Evolutionary conservation across 192 early-diverging fungal species (phyloP), one percentile per base, ranked within the genome.

Genomic region (Thoreauomyces humboldtii): DNA sequence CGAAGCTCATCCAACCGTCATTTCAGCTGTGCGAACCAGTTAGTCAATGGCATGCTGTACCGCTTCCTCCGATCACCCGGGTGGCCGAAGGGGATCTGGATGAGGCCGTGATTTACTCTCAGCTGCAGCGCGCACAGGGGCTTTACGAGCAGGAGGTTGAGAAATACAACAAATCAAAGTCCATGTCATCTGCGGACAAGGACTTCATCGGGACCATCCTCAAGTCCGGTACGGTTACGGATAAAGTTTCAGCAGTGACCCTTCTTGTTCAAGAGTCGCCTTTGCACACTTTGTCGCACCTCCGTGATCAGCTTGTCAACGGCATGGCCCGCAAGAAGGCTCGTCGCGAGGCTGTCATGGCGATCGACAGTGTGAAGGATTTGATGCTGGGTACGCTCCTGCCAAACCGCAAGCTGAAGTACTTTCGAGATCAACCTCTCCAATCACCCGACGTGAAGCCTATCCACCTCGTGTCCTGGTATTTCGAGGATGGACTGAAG

Each of bases 401-500:
- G 22, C 96, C 96, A 9, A 76, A 89, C 36, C 85, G 96, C 54
- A 97, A 97, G 73, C 80, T 99, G 51, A 81, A 63, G 63, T 95
- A 93, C 73, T 99, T 99, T 74, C 75, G 84, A n/a, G 96, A 99
- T 73, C 90, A 90, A 73, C 91, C 89, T 34, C 64, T 92, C 22
- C 70, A 75, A 9, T 80, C 85, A 17, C 61, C 65, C 11, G 68
- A 81, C 7, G 83, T 89, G 5, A 83, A 81, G 4, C 74, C 79
- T 34, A 69, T 76, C 61, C 92, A 98, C 75, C 79, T 95, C 70
- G 80, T 96, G 17, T 50, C 91, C 51, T 99, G 95, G 94, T 87
- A 82, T 35, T 99, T 91, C 77, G 96, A 99, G 80, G 94, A 97
- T 78, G 79, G 80, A 57, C 72, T 99, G 44, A 99, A 99, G 75